A percentile compares a stretch with the other conserved stretches of the same genome.
Conservation (phyloP, 1,284 basidiomycete species). For the Takashimella koratensis region DNA sequence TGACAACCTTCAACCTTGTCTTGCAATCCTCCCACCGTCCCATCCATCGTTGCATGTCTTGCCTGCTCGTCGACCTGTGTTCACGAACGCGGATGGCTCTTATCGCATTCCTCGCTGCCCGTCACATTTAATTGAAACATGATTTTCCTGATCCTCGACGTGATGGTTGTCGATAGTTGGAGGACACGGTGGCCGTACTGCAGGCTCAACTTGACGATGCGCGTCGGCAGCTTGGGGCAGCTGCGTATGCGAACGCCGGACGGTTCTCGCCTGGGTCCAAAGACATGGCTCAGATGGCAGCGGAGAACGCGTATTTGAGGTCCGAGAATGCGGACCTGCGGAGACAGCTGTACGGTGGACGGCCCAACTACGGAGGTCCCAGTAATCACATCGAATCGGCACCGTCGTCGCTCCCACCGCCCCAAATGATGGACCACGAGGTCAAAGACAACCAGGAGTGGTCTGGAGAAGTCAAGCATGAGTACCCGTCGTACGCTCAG, state of each 20-base stretch:
- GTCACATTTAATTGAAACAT: background rate
- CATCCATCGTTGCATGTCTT: background rate
- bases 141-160: too few species aligned
- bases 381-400: constrained; percentile 6
- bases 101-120: background rate
- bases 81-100: too few species aligned
- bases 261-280: constrained; percentile 29
- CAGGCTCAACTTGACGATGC: constrained; percentile 42
- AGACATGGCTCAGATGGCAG: constrained; percentile 31
- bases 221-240: constrained; percentile 35
- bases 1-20: background rate
- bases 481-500: constrained; percentile 3
- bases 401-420: constrained; percentile 8
- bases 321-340: constrained; percentile 44
- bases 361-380: constrained; percentile 11
- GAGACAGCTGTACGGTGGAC: constrained; percentile 34
- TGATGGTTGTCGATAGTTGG: constrained; percentile 24
- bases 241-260: constrained; percentile 20
- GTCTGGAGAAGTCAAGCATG: constrained; percentile 7
- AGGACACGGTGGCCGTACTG: constrained; percentile 38
- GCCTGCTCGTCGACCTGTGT: background rate
- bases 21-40: background rate
- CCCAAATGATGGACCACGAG: constrained; percentile 2
- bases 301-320: constrained; percentile 40
- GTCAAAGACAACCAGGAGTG: background rate